phyloP scores from a whole-genome alignment of 768 basidiomycete genomes.

The Albatrellus ellisii region DNA sequence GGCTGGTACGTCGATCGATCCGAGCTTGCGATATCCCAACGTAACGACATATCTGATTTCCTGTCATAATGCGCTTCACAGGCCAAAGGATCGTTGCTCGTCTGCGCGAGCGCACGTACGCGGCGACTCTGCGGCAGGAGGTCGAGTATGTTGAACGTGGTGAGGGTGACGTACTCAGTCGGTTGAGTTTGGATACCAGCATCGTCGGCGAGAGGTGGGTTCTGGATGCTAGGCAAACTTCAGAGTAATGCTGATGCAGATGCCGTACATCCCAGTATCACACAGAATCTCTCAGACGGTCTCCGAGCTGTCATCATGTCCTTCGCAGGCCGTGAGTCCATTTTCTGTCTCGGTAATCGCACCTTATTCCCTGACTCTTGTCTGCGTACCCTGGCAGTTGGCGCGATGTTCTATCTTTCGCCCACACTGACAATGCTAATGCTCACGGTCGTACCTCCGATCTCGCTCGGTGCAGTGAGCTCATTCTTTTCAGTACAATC shows the following conservation, averaged over 20 bases:
- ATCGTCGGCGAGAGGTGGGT: constrained; percentile 85
- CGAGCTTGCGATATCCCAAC: too few relatives aligned
- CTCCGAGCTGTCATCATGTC: constrained; percentile 83
- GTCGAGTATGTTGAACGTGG: constrained; percentile 79
- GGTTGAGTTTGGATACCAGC: constrained; percentile 82
- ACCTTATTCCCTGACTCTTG: background rate
- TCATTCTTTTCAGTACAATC: background rate
- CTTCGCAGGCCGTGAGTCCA: constrained; percentile 71
- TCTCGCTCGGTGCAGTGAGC: constrained; percentile 72
- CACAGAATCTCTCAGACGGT: constrained; percentile 72
- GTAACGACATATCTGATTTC: too few relatives aligned
- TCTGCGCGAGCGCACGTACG: constrained; percentile 70
- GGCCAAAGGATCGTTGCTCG: constrained; percentile 88
- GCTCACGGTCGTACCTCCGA: constrained; percentile 84
- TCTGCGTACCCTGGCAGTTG: constrained; percentile 34
- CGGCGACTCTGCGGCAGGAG: constrained; percentile 77
- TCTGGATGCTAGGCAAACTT: background rate
- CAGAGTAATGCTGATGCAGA: background rate
- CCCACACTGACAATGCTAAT: constrained; percentile 82
- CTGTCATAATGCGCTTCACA: too few relatives aligned
- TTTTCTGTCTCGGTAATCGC: background rate
- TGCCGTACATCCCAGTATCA: constrained; percentile 32
- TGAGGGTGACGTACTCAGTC: constrained; percentile 87
- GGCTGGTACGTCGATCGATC: constrained; percentile 36
- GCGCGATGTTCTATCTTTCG: constrained; percentile 90